Evolutionary conservation across 352 stramenopile genomes (phyloP), one percentile per base, ranked within the genome.

Genomic region (Pythium guiyangense): DNA sequence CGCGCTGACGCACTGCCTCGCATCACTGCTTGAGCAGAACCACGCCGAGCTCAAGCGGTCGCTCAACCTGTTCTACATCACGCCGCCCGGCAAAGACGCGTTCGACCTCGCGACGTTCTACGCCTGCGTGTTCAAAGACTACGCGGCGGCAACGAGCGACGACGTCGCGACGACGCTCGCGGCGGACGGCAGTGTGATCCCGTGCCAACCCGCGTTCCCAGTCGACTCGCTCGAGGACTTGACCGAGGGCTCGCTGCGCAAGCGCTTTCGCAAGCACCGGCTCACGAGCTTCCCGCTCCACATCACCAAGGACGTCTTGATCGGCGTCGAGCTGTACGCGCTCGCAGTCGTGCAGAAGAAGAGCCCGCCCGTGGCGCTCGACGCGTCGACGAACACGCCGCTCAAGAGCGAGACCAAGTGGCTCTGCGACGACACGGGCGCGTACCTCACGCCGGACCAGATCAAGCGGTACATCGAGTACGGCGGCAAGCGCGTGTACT

Each of bases 341-440:
- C 60, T 90, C 11, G 69, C 70, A 5, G 66, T 94, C 31, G 53
- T 66, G 4, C 82, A 92, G 62, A 65, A 69, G 29, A 92, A 92
- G 55, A 83, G 69, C 27, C 73, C 67, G 8, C 76, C 84, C 0
- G 62, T 92, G 18, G 61, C 75, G 25, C 59, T 94, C 17, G 79
- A 92, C n/a, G 81, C 81, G 12, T 74, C 67, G 17, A 90, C 78
- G 11, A 94, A 94, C 53, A 67, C 52, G 6, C 78, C 80, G n/a
- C 67, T 94, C 17, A 88, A 89, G 68, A 79, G 69, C 20, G 79
- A 88, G 57, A 92, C 79, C 11, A 94, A 94, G 55, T 94, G 84
- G 84, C 74, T 94, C 35, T 94, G 84, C 50, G 76, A 94, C 59
- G 75, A 91, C 57, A 94, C 84, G 12, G 84, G 84, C 18, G 63